Base-by-base conservation (phyloP, 2,329 filamentous ascomycete species). In the Cladophialophora psammophila region DNA sequence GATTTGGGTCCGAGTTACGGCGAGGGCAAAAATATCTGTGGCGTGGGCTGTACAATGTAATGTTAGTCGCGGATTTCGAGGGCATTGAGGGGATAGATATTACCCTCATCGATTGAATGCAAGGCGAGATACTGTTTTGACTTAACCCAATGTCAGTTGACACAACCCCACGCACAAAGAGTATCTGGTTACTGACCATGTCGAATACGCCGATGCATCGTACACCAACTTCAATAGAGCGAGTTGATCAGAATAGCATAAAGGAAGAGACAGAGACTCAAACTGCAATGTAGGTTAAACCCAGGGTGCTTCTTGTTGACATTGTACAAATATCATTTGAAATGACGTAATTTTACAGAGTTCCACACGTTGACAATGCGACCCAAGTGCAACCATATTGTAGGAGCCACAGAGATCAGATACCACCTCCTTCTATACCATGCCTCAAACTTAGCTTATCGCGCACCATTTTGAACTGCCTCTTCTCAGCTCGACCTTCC, bases 81-180 rank as follows among this genome's bases (percentile, higher is more conserved):
- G 18, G 10, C 6, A 55, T 74, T 75, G 42, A 5, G 34, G 8
- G 32, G 13, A 13, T 6, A 8, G 20, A 1, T 76, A 83, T 78
- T 78, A 92, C 92, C 93, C 83, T 93, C 87, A 78, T 96, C 91
- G 78, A 97, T 88, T 52, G 93, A 94, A 79, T 97, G 92, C 72
- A 91, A 91, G 75, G 94, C 96, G 70, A 99, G 87, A 79, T 97
- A 99, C 90, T 98, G 95, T 83, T 98, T 98, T 64, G 95, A 99
- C 95, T 97, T 66, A 56, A 31, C 54, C 15, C 38, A 12, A 57
- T 36, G 64, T 67, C 35, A 67, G 62, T 12, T 32, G 56, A 18
- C 20, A 74, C 63, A 61, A 35, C 45, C 12, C 8, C 45, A 12
- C 7, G 10, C 18, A 31, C 7, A 13, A 26, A 10, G 5, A 31